phyloP scores from a whole-genome alignment of 805 yeast species.

The Teunomyces atbi region DNA sequence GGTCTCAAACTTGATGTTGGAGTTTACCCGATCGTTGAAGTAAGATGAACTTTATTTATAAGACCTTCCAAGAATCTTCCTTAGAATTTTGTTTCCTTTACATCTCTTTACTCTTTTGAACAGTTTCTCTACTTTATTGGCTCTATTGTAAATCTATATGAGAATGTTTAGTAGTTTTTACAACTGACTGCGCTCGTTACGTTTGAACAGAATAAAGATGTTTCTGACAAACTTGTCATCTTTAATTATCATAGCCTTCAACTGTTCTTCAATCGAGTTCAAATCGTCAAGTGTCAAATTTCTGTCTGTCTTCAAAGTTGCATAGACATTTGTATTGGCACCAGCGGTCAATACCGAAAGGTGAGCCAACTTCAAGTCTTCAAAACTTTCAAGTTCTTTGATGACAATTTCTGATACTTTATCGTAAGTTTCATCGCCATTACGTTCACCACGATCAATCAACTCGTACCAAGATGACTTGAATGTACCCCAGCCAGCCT shows the following conservation, averaged over 20 bases:
- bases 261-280: slow-evolving; percentile 27
- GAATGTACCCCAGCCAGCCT: slow-evolving; percentile 80
- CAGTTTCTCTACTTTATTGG: not conserved
- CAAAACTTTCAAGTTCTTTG: slow-evolving; percentile 22
- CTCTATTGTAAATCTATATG: not conserved
- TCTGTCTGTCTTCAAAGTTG: slow-evolving; percentile 29
- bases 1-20: too few relatives aligned
- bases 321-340: slow-evolving; percentile 48
- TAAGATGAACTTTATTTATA: too few relatives aligned
- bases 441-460: slow-evolving; percentile 66
- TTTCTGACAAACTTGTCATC: slow-evolving; percentile 45
- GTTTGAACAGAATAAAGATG: slow-evolving; percentile 37
- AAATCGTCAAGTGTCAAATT: slow-evolving; percentile 24
- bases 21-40: too few relatives aligned
- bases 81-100: too few relatives aligned
- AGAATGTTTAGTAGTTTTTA: not conserved
- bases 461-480: slow-evolving; percentile 69
- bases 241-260: slow-evolving; percentile 32
- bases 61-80: too few relatives aligned
- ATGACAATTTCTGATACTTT: slow-evolving; percentile 40
- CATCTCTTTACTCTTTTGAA: too few relatives aligned
- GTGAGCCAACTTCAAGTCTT: slow-evolving; percentile 35
- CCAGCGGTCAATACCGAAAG: slow-evolving; percentile 56
- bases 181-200: not conserved
- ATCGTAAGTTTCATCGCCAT: slow-evolving; percentile 48